A percentile compares a stretch with the other conserved stretches of the same genome.
These are phyloP conservation scores for Microdochium paspali DNA, from an alignment of 2,329 filamentous ascomycete species.

Conservation along the genomic window DNA sequence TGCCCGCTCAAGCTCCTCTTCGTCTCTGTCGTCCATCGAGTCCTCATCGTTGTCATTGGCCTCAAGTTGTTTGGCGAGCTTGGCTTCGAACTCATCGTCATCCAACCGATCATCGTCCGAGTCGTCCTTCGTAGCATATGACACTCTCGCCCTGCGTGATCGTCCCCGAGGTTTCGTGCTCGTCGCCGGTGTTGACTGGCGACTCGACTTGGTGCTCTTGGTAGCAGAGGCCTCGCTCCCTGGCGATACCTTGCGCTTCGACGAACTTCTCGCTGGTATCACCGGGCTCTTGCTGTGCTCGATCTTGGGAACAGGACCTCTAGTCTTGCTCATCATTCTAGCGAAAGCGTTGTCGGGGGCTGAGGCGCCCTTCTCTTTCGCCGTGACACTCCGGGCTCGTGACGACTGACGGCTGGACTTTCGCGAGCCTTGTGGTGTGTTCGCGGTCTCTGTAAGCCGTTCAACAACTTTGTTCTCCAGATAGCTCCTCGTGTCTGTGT, in stretches of 20 bases:
- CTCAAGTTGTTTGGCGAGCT: conserved; percentile 56
- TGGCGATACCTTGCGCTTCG: conserved; percentile 27
- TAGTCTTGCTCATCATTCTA: conserved; percentile 39
- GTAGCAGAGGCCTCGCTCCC: conserved; percentile 21
- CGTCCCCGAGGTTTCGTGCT: conserved; percentile 34
- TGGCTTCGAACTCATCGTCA: conserved; percentile 76
- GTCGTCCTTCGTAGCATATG: conserved; percentile 46
- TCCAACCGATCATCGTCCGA: conserved; percentile 58
- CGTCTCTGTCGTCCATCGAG: conserved; percentile 25
- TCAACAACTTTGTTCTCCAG: conserved; percentile 72
- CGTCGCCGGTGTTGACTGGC: conserved; percentile 62
- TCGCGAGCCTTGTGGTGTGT: conserved; percentile 29
- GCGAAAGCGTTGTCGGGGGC: conserved; percentile 36
- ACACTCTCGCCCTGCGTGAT: conserved; percentile 34
- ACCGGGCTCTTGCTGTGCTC: conserved; percentile 10
- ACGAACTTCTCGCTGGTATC: conserved; percentile 9
- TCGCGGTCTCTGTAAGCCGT: conserved; percentile 41
- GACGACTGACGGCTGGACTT: conserved; percentile 26
- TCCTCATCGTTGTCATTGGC: conserved; percentile 10
- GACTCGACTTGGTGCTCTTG: conserved; percentile 70
- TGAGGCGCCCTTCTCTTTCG: conserved; percentile 9
- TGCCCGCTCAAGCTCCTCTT: conserved; percentile 54
- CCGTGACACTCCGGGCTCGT: conserved; percentile 22
- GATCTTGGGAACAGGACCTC: neutral
- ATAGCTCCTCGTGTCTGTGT: conserved; percentile 58